phyloP scores from a whole-genome alignment of 306 rosid species.

The Lathyrus sativus region DNA sequence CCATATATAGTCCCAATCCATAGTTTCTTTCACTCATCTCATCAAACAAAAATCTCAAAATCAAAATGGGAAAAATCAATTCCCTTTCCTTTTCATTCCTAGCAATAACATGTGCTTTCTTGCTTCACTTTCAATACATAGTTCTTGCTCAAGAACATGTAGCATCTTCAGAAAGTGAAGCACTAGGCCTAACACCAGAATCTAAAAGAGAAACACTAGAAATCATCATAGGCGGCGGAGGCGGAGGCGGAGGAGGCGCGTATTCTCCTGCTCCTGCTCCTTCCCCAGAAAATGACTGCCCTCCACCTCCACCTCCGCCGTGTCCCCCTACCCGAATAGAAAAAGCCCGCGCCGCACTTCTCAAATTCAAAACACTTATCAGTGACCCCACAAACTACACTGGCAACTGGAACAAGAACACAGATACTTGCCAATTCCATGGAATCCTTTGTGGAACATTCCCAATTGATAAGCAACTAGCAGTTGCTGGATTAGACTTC shows the following conservation, averaged over 20 bases:
- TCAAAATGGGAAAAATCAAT: conserved; percentile 35
- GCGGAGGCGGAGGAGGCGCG: conserved; percentile 39
- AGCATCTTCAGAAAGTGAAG: conserved; percentile 39
- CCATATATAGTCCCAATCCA: conserved; percentile 1
- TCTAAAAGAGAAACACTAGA: conserved; percentile 40
- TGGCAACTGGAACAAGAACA: conserved; percentile 21
- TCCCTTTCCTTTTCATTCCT: conserved; percentile 33
- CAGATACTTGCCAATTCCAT: not conserved
- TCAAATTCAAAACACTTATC: not conserved
- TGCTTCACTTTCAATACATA: conserved; percentile 4
- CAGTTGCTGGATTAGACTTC: conserved; percentile 61
- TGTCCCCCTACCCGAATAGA: conserved; percentile 25
- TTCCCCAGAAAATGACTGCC: conserved; percentile 28
- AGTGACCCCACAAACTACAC: conserved; percentile 19
- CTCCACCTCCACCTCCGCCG: not conserved
- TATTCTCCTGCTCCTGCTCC: conserved; percentile 41
- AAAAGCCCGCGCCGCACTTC: conserved; percentile 31
- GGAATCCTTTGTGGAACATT: conserved; percentile 38
- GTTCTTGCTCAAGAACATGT: conserved; percentile 8
- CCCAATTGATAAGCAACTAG: not conserved
- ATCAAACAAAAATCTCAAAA: not conserved
- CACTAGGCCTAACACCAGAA: conserved; percentile 28
- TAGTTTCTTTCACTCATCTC: not conserved
- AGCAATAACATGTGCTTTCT: conserved; percentile 9
- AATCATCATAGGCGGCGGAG: conserved; percentile 53